Evolutionary conservation across 2,329 filamentous ascomycete genomes (phyloP), one percentile per base, ranked within the genome.

Genomic region (Elsinoe fawcettii): DNA sequence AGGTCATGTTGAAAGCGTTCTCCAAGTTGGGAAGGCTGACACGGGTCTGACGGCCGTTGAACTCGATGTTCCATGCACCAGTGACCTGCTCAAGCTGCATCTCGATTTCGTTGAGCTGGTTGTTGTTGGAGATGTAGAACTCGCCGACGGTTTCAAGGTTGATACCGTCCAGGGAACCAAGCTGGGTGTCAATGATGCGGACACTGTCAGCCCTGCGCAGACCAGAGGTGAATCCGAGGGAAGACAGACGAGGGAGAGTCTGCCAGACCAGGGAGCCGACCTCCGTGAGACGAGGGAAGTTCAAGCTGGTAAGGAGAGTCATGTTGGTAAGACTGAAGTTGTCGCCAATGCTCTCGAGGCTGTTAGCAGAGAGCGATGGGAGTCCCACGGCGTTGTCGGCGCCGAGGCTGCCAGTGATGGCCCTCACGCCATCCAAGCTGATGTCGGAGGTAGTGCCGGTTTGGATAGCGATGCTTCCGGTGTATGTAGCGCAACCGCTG

Each of bases 121-220:
- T 77, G 83, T 97, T 97, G 85, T 96, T 96, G 81, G 88, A 86
- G 74, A 99, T 86, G 71, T 88, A 78, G 70, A 99, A 82, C 63
- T 76, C 79, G 58, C 82, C 80, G 56, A 90, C 85, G n/a, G 80
- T 79, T 62, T 82, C 74, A 62, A 97, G 79, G 70, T 90, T 87
- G 71, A 99, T 87, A 68, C 90, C 90, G 63, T 85, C 79, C 60
- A 99, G 81, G 63, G 80, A 83, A 70, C 77, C 80, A 65, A 99
- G 82, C 73, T 85, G 84, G 53, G 93, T 99, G 78, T 99, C 93
- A 74, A 84, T 81, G 70, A 99, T 91, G 64, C 76, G 74, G 65
- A 99, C 81, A 62, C 75, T 80, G 62, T 75, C 75, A 60, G 88
- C 88, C 71, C 83, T 76, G 65, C 79, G 83, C 66, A 97, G 78